Base-by-base conservation (phyloP, 257 asterid genomes). In the Ligustrum vulgare region DNA sequence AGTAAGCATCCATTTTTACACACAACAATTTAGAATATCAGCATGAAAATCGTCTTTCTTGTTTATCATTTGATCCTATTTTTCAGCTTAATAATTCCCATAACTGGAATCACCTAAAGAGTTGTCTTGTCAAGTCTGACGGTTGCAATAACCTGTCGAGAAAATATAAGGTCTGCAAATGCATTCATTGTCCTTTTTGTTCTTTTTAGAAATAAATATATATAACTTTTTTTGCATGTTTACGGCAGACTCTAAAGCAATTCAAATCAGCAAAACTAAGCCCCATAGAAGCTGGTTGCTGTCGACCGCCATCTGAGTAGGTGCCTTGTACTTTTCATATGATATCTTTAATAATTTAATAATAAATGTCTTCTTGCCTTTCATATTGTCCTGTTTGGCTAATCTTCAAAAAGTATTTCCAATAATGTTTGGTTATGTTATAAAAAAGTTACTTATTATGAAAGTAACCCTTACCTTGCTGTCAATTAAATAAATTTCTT, bases 221-320 rank as follows among this genome's bases (percentile, higher is more conserved):
- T 36, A 23, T 77, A 32, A 63, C 33, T 0, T 39, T 82, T 82
- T 81, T 76, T 60, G 35, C 65, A 72, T 71, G 28, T 72, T 75
- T 78, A 25, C 15, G 75, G 62, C 89, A 94, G 98, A 90, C 85
- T 72, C 84, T 82, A 43, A 86, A 83, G 81, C 90, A 89, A 72
- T 92, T 82, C 18, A 86, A 87, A 73, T 71, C 63, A 22, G 97
- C 98, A 41, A 85, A 88, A 75, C 82, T 94, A 74, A 90, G 92
- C 80, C 97, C 98, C 39, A 82, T 92, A 39, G 98, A 94, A 87
- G 94, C 98, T 71, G 97, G 97, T 67, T 94, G 98, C 81, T 94
- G 98, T 71, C 87, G 95, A 64, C 98, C 98, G 25, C 98, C 98
- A 12, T 92, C 90, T 4, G 97, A 92, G 98, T 94, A 82, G 6